Evolutionary conservation across 2,329 filamentous ascomycete species (phyloP).

Genomic region (Fusarium burgessii): DNA sequence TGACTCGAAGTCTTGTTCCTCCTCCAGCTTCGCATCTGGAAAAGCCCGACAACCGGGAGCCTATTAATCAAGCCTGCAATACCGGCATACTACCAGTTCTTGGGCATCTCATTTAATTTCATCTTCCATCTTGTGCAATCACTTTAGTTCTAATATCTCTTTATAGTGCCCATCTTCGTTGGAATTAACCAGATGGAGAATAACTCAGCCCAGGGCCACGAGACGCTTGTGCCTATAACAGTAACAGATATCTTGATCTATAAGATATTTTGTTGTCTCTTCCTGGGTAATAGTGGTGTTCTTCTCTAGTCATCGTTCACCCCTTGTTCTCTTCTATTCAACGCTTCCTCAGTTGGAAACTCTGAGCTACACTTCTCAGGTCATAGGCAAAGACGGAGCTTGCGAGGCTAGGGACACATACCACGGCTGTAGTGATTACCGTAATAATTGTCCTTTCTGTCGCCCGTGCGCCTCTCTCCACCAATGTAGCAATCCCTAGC

Average conservation of each 20-base stretch:
- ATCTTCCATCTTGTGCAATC: neutral
- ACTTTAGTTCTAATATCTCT: neutral
- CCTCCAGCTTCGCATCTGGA: neutral
- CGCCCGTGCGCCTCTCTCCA: neutral
- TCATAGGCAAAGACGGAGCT: neutral
- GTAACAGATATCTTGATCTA: neutral
- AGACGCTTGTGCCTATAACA: neutral
- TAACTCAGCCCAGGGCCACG: neutral
- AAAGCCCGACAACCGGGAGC: neutral
- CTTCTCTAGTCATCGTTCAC: neutral
- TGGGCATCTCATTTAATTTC: neutral
- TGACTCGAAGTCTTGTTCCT: neutral
- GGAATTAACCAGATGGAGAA: neutral
- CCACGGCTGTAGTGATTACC: neutral
- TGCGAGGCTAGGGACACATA: neutral
- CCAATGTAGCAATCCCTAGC: neutral
- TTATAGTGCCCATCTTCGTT: neutral
- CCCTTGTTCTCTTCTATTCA: neutral
- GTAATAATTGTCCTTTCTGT: neutral
- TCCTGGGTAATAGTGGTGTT: neutral
- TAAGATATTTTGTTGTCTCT: neutral
- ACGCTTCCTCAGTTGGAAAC: neutral
- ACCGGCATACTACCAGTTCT: neutral
- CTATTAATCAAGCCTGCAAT: neutral
- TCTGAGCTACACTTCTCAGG: neutral